Conservation (phyloP, 371 early-diverging fungal species). For the Amoeboaphelidium protococcarum region DNA sequence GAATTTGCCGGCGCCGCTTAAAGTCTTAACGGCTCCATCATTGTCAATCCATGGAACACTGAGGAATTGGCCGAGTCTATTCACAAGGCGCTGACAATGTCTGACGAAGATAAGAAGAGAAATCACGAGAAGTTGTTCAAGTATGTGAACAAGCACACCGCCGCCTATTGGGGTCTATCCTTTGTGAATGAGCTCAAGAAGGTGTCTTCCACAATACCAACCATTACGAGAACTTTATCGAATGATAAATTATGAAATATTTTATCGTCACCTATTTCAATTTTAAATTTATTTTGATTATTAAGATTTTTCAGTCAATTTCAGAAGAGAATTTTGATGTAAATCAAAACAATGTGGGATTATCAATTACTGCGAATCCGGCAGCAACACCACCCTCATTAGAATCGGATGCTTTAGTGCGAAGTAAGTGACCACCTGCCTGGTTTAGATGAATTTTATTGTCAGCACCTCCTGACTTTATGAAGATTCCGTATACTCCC, state of each 20-base stretch:
- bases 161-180: slow-evolving; percentile 88
- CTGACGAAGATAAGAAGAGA: slow-evolving; percentile 36
- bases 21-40: slow-evolving; percentile 80
- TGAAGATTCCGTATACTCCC: slow-evolving; percentile 70
- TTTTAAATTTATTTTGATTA: no score
- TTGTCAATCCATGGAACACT: slow-evolving; percentile 97
- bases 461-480: slow-evolving; percentile 36
- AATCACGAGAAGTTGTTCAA: slow-evolving; percentile 75
- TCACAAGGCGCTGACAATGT: slow-evolving; percentile 75
- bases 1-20: slow-evolving; percentile 99
- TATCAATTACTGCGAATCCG: slow-evolving; percentile 91
- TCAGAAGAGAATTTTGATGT: no score
- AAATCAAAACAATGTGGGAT: no score
- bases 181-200: slow-evolving; percentile 69
- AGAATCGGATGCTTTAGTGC: slow-evolving; percentile 56
- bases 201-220: slow-evolving; percentile 54
- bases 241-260: no score
- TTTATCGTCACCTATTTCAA: no score
- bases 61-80: slow-evolving; percentile 78
- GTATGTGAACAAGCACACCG: slow-evolving; percentile 91
- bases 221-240: no score
- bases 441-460: slow-evolving; percentile 39
- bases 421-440: slow-evolving; percentile 59
- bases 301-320: no score
- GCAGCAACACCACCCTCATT: slow-evolving; percentile 92